These are phyloP conservation scores for Teunomyces panamensis DNA, from an alignment of 805 yeast species.

Conservation along the genomic window DNA sequence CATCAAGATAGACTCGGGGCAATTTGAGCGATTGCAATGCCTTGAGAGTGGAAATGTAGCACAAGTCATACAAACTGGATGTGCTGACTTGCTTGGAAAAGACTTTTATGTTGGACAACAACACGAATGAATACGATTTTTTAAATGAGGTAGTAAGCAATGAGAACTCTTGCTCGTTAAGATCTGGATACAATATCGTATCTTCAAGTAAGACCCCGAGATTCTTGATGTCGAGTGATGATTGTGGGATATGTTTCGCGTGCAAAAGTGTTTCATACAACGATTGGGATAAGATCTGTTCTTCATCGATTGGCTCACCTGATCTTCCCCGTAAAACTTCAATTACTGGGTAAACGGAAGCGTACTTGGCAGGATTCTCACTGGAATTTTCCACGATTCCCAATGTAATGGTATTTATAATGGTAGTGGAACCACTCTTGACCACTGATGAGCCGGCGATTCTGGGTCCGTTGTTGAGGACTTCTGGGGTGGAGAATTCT, in stretches of 20 bases:
- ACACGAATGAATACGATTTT: constrained; percentile 40
- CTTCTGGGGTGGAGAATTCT: constrained; percentile 33
- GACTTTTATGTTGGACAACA: constrained; percentile 72
- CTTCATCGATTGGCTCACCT: constrained; percentile 86
- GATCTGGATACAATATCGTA: constrained; percentile 25
- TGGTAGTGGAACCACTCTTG: constrained; percentile 68
- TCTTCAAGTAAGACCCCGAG: constrained; percentile 14
- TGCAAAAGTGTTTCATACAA: constrained; percentile 59
- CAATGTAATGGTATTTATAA: constrained; percentile 68
- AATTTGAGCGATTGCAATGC: constrained; percentile 60
- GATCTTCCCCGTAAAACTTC: constrained; percentile 71
- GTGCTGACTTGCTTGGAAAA: constrained; percentile 66
- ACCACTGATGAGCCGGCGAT: constrained; percentile 66
- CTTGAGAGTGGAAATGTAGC: constrained; percentile 63
- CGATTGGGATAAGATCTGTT: constrained; percentile 68
- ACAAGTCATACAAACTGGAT: constrained; percentile 67
- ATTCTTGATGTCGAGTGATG: constrained; percentile 16
- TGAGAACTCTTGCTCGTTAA: constrained; percentile 13
- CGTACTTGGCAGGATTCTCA: constrained; percentile 26
- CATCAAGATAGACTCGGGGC: constrained; percentile 67
- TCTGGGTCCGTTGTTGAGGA: constrained; percentile 17
- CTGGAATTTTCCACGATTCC: constrained; percentile 55
- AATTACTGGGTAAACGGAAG: constrained; percentile 65
- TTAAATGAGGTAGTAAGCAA: constrained; percentile 9
- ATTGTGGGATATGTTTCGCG: constrained; percentile 49